Percentiles rank a stretch among this genome's conserved stretches.
These are phyloP conservation scores for Aspergillus incahuasiensis DNA, from an alignment of 495 filamentous ascomycete species.

Conservation along the genomic window DNA sequence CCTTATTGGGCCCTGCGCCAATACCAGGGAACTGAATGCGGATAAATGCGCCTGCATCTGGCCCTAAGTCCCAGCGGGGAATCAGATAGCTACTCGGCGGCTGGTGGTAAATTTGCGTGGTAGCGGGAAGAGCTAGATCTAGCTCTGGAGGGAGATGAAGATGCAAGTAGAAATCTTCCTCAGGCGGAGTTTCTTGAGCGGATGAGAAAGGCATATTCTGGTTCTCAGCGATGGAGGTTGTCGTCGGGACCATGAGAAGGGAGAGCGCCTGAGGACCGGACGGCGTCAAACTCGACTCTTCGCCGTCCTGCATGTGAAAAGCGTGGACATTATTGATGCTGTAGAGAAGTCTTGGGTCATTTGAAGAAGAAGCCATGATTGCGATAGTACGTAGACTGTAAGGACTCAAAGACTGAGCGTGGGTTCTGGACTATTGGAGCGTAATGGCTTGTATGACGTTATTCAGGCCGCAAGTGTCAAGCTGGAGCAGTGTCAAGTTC, in stretches of 20 bases:
- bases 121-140: slow-evolving; percentile 83
- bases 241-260: slow-evolving; percentile 88
- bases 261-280: slow-evolving; percentile 86
- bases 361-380: slow-evolving; percentile 12
- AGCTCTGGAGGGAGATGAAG: slow-evolving; percentile 90
- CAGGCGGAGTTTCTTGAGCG: slow-evolving; percentile 44
- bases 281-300: slow-evolving; percentile 73
- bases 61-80: slow-evolving; percentile 85
- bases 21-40: slow-evolving; percentile 79
- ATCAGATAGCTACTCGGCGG: slow-evolving; percentile 86
- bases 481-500: neutral
- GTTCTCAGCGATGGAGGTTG: slow-evolving; percentile 61
- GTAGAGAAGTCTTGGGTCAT: slow-evolving; percentile 17
- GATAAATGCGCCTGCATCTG: slow-evolving; percentile 82
- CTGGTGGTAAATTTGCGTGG: slow-evolving; percentile 92
- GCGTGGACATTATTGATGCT: slow-evolving; percentile 65
- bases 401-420: neutral
- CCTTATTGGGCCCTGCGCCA: slow-evolving; percentile 56
- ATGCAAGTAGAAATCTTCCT: slow-evolving; percentile 94
- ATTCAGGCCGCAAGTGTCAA: neutral
- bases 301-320: slow-evolving; percentile 83
- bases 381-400: too few species aligned
- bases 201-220: slow-evolving; percentile 41
- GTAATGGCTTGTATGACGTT: slow-evolving; percentile 4
- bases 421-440: neutral